Base-by-base conservation (phyloP, 208 protist genomes). In the Sergeia podlipaevii region DNA sequence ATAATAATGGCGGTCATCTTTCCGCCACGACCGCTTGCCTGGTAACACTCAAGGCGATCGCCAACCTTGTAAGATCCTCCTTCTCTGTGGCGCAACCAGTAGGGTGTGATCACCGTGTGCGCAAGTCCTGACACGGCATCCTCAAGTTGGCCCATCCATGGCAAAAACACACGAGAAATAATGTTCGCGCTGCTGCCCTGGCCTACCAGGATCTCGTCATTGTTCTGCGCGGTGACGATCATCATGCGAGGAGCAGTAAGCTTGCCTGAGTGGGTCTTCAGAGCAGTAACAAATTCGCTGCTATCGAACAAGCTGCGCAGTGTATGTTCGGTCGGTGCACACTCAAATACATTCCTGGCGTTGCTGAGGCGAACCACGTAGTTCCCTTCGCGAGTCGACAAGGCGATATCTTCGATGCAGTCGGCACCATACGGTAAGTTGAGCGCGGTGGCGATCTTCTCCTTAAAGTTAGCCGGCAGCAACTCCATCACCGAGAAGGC, bases 131-230 rank as follows among this genome's bases (percentile, higher is more conserved):
- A 80, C 18, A 91, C 84, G 17, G 76, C 67, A 54, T 91, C 84
- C 68, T 91, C 84, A 0, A 38, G 44, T 2, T 11, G 49, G 44
- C 84, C 79, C 38, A 71, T 38, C 71, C 74, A 83, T 45, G 80
- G 80, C 33, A 72, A 66, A 44, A 91, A 91, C 68, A 86, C 77
- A 53, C 84, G 79, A 18, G 84, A 84, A 18, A 85, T 45, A 20
- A 88, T 57, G 10, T 86, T 65, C 10, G 68, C 30, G 34, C 59
- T 53, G 37, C 50, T 50, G 15, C 70, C 63, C 7, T 45, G 44
- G 1, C 62, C 74, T n/a, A 30, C 39, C 20, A n/a, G 54, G 24
- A 79, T 43, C 21, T 69, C 53, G 11, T 59, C 54, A 13, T 60
- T 49, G 70, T 77, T 79, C 28, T 68, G 17, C 1, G 70, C 58